Base-by-base conservation (phyloP, 1,139 yeast genomes). In the Yamadazyma spencermartinsiae region DNA sequence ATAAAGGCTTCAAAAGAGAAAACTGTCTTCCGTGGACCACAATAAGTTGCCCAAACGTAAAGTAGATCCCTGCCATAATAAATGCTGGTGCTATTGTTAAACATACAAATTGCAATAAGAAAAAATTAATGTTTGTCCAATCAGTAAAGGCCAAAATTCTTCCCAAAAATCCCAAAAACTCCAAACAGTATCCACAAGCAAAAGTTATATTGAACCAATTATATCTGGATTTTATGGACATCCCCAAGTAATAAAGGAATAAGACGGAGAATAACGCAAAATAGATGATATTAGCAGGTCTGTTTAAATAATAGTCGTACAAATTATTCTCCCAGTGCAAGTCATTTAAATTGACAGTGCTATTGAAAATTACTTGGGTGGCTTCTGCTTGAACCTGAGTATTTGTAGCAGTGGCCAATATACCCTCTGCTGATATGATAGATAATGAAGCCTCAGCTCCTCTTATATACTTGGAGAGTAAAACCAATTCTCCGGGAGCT, bases 31-130 rank as follows among this genome's bases (percentile, higher is more conserved):
- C 95, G 57, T 79, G 85, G 5, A 86, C 66, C 36, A 84, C 79
- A 33, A 85, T 78, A 45, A 85, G 50, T 58, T 86, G 88, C 4
- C 89, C 94, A 51, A 88, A 71, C 36, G 83, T 63, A 52, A 79
- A 86, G 61, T 89, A 89, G 6, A 89, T 72, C 4, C 95, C 96
- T 3, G 86, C 97, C 89, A 87, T 86, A 38, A 86, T 72, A 58
- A 90, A 88, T 6, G 92, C 92, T 0, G 97, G 97, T 0, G 89
- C 92, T 36, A 89, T 65, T 0, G 95, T 87, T 44, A 88, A 66
- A 42, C 83, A 67, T 37, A 82, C 76, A 47, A 81, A 77, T 59
- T 89, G 96, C 45, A 80, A 60, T 39, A 86, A 60, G 56, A 71
- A 89, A 34, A 65, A 66, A 42, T 73, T 58, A 37, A 63, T 45